phyloP scores from a whole-genome alignment of 2,329 filamentous ascomycete genomes.

The Colletotrichum euphorbiae region DNA sequence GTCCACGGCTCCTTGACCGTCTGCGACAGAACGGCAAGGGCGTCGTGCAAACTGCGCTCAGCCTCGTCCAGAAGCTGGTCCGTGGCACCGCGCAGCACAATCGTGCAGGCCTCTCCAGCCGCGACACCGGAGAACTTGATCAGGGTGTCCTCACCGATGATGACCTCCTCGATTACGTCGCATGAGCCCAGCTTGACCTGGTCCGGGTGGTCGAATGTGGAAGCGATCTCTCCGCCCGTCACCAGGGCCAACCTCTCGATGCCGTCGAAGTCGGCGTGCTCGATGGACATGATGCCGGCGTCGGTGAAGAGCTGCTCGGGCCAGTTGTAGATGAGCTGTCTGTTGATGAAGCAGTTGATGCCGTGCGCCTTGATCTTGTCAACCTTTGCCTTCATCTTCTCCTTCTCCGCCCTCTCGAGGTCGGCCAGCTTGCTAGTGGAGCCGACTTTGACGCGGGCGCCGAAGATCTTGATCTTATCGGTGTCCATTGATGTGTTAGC shows the following conservation, averaged over 20 bases:
- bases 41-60: slow-evolving; percentile 95
- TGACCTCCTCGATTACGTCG: slow-evolving; percentile 96
- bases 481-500: slow-evolving; percentile 99
- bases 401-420: slow-evolving; percentile 95
- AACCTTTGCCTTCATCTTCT: slow-evolving; percentile 99
- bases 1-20: slow-evolving; percentile 95
- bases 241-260: slow-evolving; percentile 95
- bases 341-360: slow-evolving; percentile 99
- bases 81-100: slow-evolving; percentile 94
- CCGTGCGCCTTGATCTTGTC: slow-evolving; percentile 98
- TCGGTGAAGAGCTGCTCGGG: slow-evolving; percentile 98
- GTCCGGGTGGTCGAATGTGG: slow-evolving; percentile 97
- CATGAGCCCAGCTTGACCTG: slow-evolving; percentile 96
- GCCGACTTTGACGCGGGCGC: slow-evolving; percentile 94
- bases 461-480: slow-evolving; percentile 99
- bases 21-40: slow-evolving; percentile 94
- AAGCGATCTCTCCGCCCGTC: slow-evolving; percentile 96
- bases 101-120: slow-evolving; percentile 93
- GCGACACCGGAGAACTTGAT: slow-evolving; percentile 98
- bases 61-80: slow-evolving; percentile 98
- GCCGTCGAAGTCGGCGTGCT: slow-evolving; percentile 98
- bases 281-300: slow-evolving; percentile 97
- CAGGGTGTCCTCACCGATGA: slow-evolving; percentile 96
- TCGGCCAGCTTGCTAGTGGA: slow-evolving; percentile 98
- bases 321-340: slow-evolving; percentile 99